These are phyloP conservation scores for Escovopsis sp. DNA, from an alignment of 2,329 filamentous ascomycete species.

Conservation along the genomic window DNA sequence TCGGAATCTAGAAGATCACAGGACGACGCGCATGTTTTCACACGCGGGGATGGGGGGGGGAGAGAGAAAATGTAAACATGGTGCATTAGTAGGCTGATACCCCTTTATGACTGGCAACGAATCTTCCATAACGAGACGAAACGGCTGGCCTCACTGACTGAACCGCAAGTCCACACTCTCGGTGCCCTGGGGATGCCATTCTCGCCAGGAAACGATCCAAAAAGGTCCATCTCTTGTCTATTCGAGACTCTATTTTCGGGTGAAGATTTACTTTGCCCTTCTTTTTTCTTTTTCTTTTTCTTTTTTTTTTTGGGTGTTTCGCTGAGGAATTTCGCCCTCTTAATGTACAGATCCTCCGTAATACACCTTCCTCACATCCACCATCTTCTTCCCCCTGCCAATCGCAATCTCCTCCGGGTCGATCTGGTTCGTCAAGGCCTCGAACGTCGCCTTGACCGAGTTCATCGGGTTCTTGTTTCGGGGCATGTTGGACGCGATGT, in stretches of 20 bases:
- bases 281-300: not conserved
- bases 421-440: conserved; percentile 70
- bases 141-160: too few species aligned
- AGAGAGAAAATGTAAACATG: not conserved
- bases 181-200: too few species aligned
- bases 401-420: conserved; percentile 82
- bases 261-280: not conserved
- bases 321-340: conserved; percentile 5
- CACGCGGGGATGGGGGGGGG: too few species aligned
- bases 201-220: too few species aligned
- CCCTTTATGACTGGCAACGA: too few species aligned
- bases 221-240: not conserved
- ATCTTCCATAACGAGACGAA: too few species aligned
- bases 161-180: too few species aligned
- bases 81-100: too few species aligned
- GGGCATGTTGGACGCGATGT: conserved; percentile 70
- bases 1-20: not conserved
- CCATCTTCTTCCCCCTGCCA: conserved; percentile 83
- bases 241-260: not conserved
- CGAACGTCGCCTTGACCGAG: conserved; percentile 78
- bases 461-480: conserved; percentile 95
- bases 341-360: conserved; percentile 66
- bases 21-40: not conserved
- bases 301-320: not conserved
- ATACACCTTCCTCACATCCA: conserved; percentile 94